Conservation (phyloP, 176 grass and related monocot genomes). For the Musa schizocarpa region DNA sequence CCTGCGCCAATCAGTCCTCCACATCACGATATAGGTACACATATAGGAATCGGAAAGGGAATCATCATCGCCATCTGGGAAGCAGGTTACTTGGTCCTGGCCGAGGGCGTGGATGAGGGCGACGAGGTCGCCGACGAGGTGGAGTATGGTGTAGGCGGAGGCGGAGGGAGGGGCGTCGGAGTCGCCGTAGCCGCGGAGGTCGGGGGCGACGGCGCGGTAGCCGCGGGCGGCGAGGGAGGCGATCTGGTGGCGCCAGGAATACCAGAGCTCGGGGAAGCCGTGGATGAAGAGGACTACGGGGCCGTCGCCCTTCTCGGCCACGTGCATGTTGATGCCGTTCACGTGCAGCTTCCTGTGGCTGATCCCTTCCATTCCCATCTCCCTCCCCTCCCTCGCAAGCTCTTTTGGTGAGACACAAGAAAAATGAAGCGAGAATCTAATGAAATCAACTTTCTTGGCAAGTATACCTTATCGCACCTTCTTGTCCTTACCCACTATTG, state of each 20-base stretch:
- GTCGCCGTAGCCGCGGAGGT: slow-evolving; percentile 41
- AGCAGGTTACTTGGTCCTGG: slow-evolving; percentile 27
- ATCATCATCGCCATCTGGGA: background rate
- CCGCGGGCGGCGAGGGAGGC: slow-evolving; percentile 20
- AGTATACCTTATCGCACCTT: too few relatives aligned
- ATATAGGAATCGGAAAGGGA: background rate
- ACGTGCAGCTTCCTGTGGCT: slow-evolving; percentile 19
- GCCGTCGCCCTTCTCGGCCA: slow-evolving; percentile 40
- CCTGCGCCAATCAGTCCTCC: slow-evolving; percentile 6
- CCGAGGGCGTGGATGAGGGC: slow-evolving; percentile 32
- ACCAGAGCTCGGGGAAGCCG: slow-evolving; percentile 45
- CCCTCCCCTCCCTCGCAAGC: background rate
- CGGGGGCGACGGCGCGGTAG: slow-evolving; percentile 35
- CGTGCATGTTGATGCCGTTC: slow-evolving; percentile 41
- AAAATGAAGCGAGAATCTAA: too few relatives aligned
- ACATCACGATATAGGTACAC: background rate
- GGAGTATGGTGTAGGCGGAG: slow-evolving; percentile 33
- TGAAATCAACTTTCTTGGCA: too few relatives aligned
- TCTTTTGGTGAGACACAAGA: too few relatives aligned
- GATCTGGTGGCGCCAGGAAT: slow-evolving; percentile 48
- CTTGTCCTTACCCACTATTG: too few relatives aligned
- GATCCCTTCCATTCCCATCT: slow-evolving; percentile 4
- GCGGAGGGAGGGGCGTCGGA: slow-evolving; percentile 18
- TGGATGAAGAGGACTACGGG: slow-evolving; percentile 34
- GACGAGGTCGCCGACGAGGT: slow-evolving; percentile 41